Conservation (phyloP, 140 eudicot species). For the Ambrosia hybrid region DNA sequence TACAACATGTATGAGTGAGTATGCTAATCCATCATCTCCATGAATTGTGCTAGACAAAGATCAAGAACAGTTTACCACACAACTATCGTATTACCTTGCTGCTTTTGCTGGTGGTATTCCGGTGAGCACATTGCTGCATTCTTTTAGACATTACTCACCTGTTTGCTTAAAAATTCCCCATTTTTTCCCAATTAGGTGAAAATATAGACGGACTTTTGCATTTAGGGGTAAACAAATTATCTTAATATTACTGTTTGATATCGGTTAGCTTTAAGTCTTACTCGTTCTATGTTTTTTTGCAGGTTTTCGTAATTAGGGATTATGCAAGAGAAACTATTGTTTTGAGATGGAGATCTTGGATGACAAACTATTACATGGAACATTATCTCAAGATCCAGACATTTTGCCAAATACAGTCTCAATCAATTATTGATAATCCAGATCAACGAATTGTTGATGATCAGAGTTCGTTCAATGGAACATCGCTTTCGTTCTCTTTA, state of each 20-base stretch:
- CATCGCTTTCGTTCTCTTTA: slow-evolving; percentile 88
- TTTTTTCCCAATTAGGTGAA: slow-evolving; percentile 3
- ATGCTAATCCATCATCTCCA: slow-evolving; percentile 15
- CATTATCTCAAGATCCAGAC: slow-evolving; percentile 81
- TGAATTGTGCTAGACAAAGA: slow-evolving; percentile 68
- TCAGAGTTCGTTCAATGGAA: slow-evolving; percentile 88
- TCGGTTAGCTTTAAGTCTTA: neutral
- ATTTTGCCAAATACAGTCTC: slow-evolving; percentile 90
- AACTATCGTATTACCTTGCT: slow-evolving; percentile 90
- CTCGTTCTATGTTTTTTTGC: slow-evolving; percentile 25
- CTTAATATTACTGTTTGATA: neutral
- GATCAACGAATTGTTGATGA: slow-evolving; percentile 99
- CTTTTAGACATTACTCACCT: slow-evolving; percentile 73
- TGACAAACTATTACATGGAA: slow-evolving; percentile 61
- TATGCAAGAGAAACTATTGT: slow-evolving; percentile 92
- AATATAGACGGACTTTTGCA: slow-evolving; percentile 5
- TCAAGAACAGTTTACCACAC: slow-evolving; percentile 89
- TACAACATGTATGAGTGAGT: neutral
- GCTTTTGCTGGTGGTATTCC: slow-evolving; percentile 99
- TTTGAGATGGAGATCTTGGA: slow-evolving; percentile 39
- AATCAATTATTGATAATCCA: slow-evolving; percentile 93
- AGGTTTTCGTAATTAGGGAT: slow-evolving; percentile 93
- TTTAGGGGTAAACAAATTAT: neutral
- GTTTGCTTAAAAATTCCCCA: slow-evolving; percentile 28
- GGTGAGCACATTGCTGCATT: slow-evolving; percentile 97